Percentiles rank a stretch among this genome's conserved stretches.
These are phyloP conservation scores for Baeospora myosura DNA, from an alignment of 1,284 basidiomycete species.

Conservation along the genomic window DNA sequence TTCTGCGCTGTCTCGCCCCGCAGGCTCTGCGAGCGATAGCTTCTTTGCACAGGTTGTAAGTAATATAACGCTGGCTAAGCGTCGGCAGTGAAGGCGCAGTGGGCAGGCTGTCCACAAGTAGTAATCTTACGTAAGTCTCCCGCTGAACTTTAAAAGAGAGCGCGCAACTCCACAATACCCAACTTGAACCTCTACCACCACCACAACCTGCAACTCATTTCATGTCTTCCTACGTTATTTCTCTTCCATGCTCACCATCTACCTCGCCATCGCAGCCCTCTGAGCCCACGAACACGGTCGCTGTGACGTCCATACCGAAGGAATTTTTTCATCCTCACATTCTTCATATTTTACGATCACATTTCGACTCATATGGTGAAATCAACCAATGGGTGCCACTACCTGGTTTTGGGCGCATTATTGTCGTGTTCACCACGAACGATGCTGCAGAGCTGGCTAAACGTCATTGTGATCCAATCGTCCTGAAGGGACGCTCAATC, in stretches of 20 bases:
- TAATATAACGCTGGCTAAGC: background rate
- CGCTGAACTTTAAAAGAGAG: background rate
- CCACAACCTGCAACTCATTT: background rate
- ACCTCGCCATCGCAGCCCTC: background rate
- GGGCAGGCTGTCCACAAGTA: background rate
- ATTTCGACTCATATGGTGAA: slow-evolving; percentile 70
- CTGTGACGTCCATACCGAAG: slow-evolving; percentile 57
- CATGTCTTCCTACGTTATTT: background rate
- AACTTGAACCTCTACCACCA: background rate
- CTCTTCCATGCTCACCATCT: background rate
- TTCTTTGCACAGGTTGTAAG: no score
- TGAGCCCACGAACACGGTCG: slow-evolving; percentile 60
- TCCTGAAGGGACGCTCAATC: slow-evolving; percentile 45
- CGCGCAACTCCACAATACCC: background rate
- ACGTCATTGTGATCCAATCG: slow-evolving; percentile 50
- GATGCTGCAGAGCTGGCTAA: slow-evolving; percentile 66
- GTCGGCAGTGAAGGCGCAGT: background rate
- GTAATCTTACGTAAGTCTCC: background rate
- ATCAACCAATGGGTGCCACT: slow-evolving; percentile 85
- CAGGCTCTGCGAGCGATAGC: background rate
- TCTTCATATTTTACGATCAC: slow-evolving; percentile 55
- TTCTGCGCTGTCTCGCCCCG: background rate
- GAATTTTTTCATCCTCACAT: slow-evolving; percentile 65
- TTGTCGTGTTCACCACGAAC: slow-evolving; percentile 69
- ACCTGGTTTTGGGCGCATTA: slow-evolving; percentile 70